A percentile compares a stretch with the other conserved stretches of the same genome.
Evolutionary conservation across 1,284 basidiomycete species (phyloP).

Genomic region (Ustilago shanxiensis): DNA sequence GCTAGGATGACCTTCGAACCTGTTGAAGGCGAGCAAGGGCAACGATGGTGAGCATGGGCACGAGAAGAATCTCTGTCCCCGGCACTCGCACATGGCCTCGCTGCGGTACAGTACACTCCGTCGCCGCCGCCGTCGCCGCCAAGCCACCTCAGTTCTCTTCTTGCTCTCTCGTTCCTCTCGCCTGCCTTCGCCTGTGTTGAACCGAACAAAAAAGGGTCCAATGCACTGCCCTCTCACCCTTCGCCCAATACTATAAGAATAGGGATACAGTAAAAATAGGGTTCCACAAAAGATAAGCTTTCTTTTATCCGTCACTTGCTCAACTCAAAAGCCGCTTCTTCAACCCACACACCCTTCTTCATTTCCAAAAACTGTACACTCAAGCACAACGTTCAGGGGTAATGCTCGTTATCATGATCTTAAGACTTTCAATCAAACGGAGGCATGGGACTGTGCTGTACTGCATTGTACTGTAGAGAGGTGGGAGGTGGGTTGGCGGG

Average conservation of each 20-base stretch:
- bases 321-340: constrained; percentile 2
- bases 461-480: too few relatives aligned
- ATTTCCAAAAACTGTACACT: background rate
- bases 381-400: background rate
- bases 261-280: background rate
- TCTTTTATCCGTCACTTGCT: background rate
- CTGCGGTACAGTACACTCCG: background rate
- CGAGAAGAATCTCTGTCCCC: background rate
- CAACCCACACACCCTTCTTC: background rate
- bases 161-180: background rate
- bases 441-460: too few relatives aligned
- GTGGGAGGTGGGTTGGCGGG: background rate
- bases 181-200: background rate
- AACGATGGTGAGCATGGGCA: too few relatives aligned
- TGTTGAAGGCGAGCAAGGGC: too few relatives aligned
- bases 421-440: background rate
- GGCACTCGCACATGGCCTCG: background rate
- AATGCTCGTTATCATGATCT: too few relatives aligned
- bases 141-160: background rate
- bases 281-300: constrained; percentile 7
- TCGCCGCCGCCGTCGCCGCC: too few relatives aligned
- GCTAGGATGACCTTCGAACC: too few relatives aligned
- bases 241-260: background rate
- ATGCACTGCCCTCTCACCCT: background rate
- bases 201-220: constrained; percentile 4